Base-by-base conservation (phyloP, 345 rosid genomes). In the Brassica cretica region DNA sequence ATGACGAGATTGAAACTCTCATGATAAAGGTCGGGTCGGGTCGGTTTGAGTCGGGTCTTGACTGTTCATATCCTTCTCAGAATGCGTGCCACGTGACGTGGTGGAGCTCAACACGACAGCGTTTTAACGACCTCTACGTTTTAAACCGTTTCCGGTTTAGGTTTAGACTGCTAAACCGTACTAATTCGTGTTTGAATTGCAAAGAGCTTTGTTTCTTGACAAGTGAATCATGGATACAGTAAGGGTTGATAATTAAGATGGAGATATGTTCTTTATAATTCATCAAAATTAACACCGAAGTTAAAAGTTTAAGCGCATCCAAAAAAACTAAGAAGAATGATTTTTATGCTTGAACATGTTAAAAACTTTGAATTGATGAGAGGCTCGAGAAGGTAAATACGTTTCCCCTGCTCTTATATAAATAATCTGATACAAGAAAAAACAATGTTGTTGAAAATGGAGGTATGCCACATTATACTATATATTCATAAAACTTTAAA, bases 61-160 rank as follows among this genome's bases (percentile, higher is more conserved):
- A 49, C 68, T 8, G 49, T 33, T 33, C 25, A 46, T 64, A 64
- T 35, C 68, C 27, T 33, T 67, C 71, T 67, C 19, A 64, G 29
- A 8, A 68, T 68, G 72, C 61, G 72, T 27, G 72, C 60, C 72
- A 64, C 49, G 68, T 64, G 25, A 64, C 8, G 68, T 33, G n/a
- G 25, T 49, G 56, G 5, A 49, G 18, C 3, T 49, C 4, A 49
- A 49, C 8, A 49, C 53, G 53, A 1, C 56, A 2, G n/a, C 56
- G 56, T 49, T 46, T 11, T 39, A 12, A 1, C 53, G 1, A 1
- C 12, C 53, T 46, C 53, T 46, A 11, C 53, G 53, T 46, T 49
- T 49, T 49, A 49, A 49, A 14, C 8, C 18, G 16, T 49, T 46
- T 14, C 18, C 56, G 56, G 56, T 49, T 49, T 49, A 49, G 56